Evolutionary conservation across 73 alveolate species (phyloP), one percentile per base, ranked within the genome.

Genomic region (Paramecium sonneborni): DNA sequence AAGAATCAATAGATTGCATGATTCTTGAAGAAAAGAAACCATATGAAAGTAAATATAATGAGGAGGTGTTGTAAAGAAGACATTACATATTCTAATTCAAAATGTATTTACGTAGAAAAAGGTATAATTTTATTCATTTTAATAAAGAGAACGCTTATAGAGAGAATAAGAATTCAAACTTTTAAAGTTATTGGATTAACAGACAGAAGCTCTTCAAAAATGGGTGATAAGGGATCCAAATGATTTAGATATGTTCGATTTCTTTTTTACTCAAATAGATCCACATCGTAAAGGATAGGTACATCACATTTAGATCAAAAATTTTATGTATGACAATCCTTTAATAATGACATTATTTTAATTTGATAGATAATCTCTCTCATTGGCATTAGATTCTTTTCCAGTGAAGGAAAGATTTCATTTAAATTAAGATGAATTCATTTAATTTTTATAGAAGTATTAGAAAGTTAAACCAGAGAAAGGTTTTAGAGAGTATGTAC

Each of bases 61-160:
- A 38, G n/a, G 90, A 79, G 24, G 69, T 79, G 8, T 79, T 79
- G 30, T 39, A 79, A 14, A 39, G 90, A 15, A 79, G 90, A 79
- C 44, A 79, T 79, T 79, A 79, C 52, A 79, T 79, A 21, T 79
- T 79, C 55, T 46, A 79, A 44, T 79, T 79, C 43, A 79, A 79
- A 44, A 79, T 79, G 90, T 79, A 43, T 44, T 34, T 79, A 15
- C 44, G 74, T 24, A 38, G 90, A 43, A 79, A 79, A 46, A 79
- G 74, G 87, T 74, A 74, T 37, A 0, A 11, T 18, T 52, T 18
- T 18, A 35, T 28, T 37, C n/a, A 28, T 4, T 23, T 11, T 74
- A 37, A n/a, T 0, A 37, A 28, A 74, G 87, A 79, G 69, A 79
- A 79, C 90, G 72, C 15, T 44, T 24, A 23, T 15, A 79, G 32